A percentile compares a stretch with the other conserved stretches of the same genome.
These are phyloP conservation scores for Ceratocystis alfenasii DNA, from an alignment of 2,329 filamentous ascomycete species.

Conservation along the genomic window DNA sequence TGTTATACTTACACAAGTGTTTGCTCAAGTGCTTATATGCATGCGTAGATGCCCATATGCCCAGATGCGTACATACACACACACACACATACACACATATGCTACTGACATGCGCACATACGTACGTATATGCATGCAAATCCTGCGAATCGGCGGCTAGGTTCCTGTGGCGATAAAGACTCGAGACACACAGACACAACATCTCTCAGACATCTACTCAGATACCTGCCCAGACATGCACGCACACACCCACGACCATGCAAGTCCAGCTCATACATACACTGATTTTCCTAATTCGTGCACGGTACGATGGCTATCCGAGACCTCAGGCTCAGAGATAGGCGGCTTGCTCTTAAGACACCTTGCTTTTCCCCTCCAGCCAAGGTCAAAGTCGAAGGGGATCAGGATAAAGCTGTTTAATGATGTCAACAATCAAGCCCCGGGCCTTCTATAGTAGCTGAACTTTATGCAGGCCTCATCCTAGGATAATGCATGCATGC, in stretches of 20 bases:
- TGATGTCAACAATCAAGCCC: conserved; percentile 1
- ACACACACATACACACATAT: not conserved
- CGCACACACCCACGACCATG: not conserved
- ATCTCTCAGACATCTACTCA: too few species aligned
- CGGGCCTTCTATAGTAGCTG: conserved; percentile 9
- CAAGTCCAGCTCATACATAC: conserved; percentile 1
- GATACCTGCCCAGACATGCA: too few species aligned
- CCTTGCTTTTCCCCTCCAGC: not conserved
- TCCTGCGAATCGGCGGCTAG: not conserved
- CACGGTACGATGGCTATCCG: not conserved
- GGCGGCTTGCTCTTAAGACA: not conserved
- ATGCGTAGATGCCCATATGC: not conserved
- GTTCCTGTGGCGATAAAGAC: not conserved
- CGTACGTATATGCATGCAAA: not conserved
- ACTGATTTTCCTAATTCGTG: too few species aligned
- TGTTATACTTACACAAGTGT: not conserved
- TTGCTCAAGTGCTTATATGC: not conserved
- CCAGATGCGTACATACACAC: not conserved
- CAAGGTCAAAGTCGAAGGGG: not conserved
- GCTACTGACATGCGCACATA: too few species aligned
- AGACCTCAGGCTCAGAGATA: not conserved
- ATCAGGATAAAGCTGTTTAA: not conserved
- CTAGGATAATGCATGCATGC: not conserved
- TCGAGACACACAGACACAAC: too few species aligned
- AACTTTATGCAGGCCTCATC: conserved; percentile 12